Conservation (phyloP, 2,329 filamentous ascomycete species). For the Colletotrichum cereale region DNA sequence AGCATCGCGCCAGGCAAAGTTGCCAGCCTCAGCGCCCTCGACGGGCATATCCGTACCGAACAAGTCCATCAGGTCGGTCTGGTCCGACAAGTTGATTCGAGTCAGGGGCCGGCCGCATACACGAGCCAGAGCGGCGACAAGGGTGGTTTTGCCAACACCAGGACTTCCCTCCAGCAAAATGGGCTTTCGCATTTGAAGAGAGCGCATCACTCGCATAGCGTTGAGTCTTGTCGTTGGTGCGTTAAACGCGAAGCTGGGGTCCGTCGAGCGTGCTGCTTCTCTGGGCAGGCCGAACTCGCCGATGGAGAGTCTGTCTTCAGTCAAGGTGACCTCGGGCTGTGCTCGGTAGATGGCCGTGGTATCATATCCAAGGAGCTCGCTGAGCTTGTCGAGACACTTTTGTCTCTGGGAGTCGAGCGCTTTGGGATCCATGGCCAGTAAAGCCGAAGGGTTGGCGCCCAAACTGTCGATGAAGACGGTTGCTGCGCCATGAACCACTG, state of each 20-base stretch:
- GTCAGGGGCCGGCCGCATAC: constrained; percentile 86
- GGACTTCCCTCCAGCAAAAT: constrained; percentile 96
- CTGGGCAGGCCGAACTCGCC: constrained; percentile 80
- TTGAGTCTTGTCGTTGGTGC: constrained; percentile 93
- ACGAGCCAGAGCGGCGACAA: constrained; percentile 86
- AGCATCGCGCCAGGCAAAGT: constrained; percentile 95
- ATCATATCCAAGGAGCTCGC: constrained; percentile 73
- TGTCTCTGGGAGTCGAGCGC: constrained; percentile 78
- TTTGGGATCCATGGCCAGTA: constrained; percentile 79
- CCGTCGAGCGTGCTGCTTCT: constrained; percentile 59
- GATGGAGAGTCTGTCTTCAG: constrained; percentile 69
- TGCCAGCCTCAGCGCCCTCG: constrained; percentile 90
- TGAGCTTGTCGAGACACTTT: constrained; percentile 79
- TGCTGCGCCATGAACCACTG: constrained; percentile 84
- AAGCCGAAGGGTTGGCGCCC: constrained; percentile 91
- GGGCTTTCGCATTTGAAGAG: constrained; percentile 88
- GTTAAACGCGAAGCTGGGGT: constrained; percentile 80
- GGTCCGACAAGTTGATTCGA: constrained; percentile 96
- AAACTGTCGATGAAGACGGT: constrained; percentile 97
- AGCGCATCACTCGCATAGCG: constrained; percentile 89
- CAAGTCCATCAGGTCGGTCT: constrained; percentile 96
- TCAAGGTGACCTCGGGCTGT: constrained; percentile 69
- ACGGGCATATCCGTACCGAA: constrained; percentile 97
- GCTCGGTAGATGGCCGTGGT: constrained; percentile 74
- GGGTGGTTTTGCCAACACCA: constrained; percentile 97